Conservation (phyloP, 345 rosid genomes). For the Eucalyptus curtisii region DNA sequence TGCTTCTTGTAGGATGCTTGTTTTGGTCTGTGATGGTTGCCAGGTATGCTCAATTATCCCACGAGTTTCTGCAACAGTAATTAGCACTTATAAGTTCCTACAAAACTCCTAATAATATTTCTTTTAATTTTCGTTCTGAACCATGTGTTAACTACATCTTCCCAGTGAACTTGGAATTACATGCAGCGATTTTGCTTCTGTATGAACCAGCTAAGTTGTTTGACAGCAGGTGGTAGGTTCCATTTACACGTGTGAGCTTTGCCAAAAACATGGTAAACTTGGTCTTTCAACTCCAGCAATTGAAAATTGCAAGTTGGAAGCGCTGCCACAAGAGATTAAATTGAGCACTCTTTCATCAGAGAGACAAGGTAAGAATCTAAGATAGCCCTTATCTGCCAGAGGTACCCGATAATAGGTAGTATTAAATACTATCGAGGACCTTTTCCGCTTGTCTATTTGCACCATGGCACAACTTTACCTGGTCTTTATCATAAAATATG, state of each 20-base stretch:
- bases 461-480: background rate
- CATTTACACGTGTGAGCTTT: conserved; percentile 65
- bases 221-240: conserved; percentile 42
- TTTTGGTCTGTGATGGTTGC: conserved; percentile 71
- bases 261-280: conserved; percentile 53
- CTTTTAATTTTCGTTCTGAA: background rate
- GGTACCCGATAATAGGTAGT: background rate
- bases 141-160: background rate
- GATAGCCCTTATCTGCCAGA: background rate
- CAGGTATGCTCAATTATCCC: conserved; percentile 27
- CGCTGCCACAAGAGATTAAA: background rate
- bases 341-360: conserved; percentile 5
- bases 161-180: background rate
- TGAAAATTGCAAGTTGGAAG: conserved; percentile 6
- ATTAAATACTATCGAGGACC: background rate
- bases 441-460: background rate
- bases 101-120: background rate
- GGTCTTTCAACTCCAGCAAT: background rate
- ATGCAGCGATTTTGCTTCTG: background rate
- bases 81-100: background rate
- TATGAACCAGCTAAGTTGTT: background rate
- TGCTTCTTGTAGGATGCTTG: conserved; percentile 77
- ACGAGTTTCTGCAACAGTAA: background rate
- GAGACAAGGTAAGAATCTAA: conserved; percentile 50
- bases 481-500: background rate